Evolutionary conservation across 2,329 filamentous ascomycete species (phyloP), one percentile per base, ranked within the genome.

Genomic region (Epichloe elymi): DNA sequence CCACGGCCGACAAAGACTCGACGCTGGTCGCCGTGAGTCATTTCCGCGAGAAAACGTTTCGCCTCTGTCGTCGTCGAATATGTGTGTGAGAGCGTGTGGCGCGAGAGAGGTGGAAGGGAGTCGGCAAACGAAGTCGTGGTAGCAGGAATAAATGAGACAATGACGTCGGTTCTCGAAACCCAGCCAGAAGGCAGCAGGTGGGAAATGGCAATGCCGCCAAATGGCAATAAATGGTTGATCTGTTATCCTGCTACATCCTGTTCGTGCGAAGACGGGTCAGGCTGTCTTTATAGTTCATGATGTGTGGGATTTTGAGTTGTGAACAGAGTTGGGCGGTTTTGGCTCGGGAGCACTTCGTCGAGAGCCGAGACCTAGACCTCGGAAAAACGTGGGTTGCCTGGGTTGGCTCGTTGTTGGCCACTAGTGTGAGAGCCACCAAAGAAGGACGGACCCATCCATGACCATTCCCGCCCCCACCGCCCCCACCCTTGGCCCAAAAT

Each of bases 241-340:
- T 19, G 36, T 26, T 14, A 7, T 5, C 19, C 8, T 30, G 36
- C n/a, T 14, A 7, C 15, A 41, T 36, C 3, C 19, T 15, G 17
- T 3, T 37, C n/a, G 17, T 26, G 30, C 10, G 42, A 42, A 33
- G 26, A 48, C 11, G 30, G 36, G 42, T 5, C 43, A 37, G 37
- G 17, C 39, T 5, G 42, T 37, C 48, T 53, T 53, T 53, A 53
- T 53, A 53, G 42, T 35, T 20, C 48, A 45, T 45, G 20, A 23
- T n/a, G n/a, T 10, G 15, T 39, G 48, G 36, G 39, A 41, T 11
- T 12, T 45, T 19, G 39, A 44, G 19, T n/a, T 38, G 39, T 36
- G 15, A 50, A 43, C n/a, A 39, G 44, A 44, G 15, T 7, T 37
- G 30, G 20, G 35, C n/a, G 37, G 5, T 12, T 42, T 20, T 50